Evolutionary conservation across 148 eudicot genomes (phyloP).

Genomic region (Drosera capensis): DNA sequence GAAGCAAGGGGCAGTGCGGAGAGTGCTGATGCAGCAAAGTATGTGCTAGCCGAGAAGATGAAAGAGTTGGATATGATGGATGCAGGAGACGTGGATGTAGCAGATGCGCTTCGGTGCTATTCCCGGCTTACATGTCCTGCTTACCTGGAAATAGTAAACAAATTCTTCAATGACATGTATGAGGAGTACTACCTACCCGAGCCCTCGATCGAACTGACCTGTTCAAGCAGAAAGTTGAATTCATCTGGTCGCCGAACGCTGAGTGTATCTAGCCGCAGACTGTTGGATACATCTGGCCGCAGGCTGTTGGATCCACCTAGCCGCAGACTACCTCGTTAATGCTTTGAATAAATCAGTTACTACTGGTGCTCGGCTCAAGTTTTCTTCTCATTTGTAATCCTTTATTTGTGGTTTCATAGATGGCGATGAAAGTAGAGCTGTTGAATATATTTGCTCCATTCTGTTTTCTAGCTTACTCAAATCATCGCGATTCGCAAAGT

Average conservation of each 20-base stretch:
- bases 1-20: slow-evolving; percentile 3
- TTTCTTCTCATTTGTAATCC: no score
- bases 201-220: slow-evolving; percentile 14
- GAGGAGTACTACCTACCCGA: slow-evolving; percentile 35
- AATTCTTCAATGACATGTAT: slow-evolving; percentile 75
- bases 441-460: no score
- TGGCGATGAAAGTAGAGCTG: no score
- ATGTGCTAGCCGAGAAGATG: slow-evolving; percentile 45
- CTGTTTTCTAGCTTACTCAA: no score
- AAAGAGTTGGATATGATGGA: slow-evolving; percentile 69
- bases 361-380: no score
- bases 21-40: slow-evolving; percentile 11
- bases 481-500: no score
- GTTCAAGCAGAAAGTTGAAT: slow-evolving; percentile 10
- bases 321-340: no score
- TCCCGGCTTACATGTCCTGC: slow-evolving; percentile 64
- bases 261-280: neutral
- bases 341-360: no score
- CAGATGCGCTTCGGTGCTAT: slow-evolving; percentile 74
- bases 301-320: no score
- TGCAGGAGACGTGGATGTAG: slow-evolving; percentile 48
- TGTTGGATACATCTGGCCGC: no score
- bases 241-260: no score
- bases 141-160: slow-evolving; percentile 65
- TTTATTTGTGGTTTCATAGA: no score